Evolutionary conservation across 2,329 filamentous ascomycete species (phyloP).

Genomic region (Aspergillus unguis): DNA sequence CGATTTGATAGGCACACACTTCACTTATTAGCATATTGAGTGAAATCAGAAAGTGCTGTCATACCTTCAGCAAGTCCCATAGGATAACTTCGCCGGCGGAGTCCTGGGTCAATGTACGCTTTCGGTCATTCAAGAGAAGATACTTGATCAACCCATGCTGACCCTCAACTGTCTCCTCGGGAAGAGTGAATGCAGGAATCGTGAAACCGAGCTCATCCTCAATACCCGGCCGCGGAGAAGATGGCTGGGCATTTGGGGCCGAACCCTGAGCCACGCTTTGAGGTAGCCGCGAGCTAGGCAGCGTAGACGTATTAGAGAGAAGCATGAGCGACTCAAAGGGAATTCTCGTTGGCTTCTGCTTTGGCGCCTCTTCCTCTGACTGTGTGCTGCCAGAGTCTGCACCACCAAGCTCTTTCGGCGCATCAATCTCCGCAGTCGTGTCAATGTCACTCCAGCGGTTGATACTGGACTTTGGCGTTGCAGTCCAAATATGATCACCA

Average conservation of each 20-base stretch:
- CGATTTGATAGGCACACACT: constrained; percentile 84
- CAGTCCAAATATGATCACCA: constrained; percentile 81
- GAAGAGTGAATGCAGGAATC: constrained; percentile 64
- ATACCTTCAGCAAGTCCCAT: constrained; percentile 86
- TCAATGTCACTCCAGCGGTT: constrained; percentile 89
- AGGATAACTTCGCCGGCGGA: constrained; percentile 91
- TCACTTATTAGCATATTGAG: constrained; percentile 17
- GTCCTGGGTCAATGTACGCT: constrained; percentile 84
- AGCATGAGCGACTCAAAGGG: constrained; percentile 73
- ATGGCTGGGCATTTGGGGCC: constrained; percentile 52
- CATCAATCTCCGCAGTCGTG: constrained; percentile 66
- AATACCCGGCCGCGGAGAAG: constrained; percentile 52
- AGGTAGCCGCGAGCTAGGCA: constrained; percentile 59
- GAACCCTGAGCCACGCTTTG: constrained; percentile 56
- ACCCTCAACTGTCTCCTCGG: constrained; percentile 83
- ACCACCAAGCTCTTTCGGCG: constrained; percentile 43
- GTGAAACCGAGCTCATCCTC: constrained; percentile 49
- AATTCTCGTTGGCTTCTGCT: constrained; percentile 52
- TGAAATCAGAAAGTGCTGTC: background rate
- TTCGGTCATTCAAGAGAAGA: constrained; percentile 83
- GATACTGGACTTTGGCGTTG: constrained; percentile 85
- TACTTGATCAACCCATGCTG: constrained; percentile 95
- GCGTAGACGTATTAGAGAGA: constrained; percentile 78
- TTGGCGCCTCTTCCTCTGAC: constrained; percentile 16
- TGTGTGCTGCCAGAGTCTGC: constrained; percentile 36